Conservation (phyloP, 805 yeast species). For the Yarrowia porcina region DNA sequence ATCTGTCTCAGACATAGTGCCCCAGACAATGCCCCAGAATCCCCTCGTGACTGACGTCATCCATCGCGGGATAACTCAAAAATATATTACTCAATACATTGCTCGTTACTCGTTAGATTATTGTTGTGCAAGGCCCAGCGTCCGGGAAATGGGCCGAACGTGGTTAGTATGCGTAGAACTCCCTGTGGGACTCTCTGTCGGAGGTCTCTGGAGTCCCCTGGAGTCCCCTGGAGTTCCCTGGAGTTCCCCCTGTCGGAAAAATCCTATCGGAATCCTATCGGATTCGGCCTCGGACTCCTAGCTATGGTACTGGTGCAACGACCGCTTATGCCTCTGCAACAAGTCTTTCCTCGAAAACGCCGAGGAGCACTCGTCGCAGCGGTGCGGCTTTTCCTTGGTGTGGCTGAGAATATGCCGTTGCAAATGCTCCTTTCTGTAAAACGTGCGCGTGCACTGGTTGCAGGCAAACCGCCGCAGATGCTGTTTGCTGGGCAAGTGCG, state of each 20-base stretch:
- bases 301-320: slow-evolving; percentile 10
- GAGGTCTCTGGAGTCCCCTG: too few species aligned
- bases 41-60: too few species aligned
- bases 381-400: slow-evolving; percentile 18
- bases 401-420: slow-evolving; percentile 20
- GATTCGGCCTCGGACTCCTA: too few species aligned
- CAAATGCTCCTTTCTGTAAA: slow-evolving; percentile 23
- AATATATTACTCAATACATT: slow-evolving; percentile 1
- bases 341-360: slow-evolving; percentile 23
- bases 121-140: not conserved
- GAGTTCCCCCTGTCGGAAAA: too few species aligned
- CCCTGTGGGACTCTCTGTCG: too few species aligned
- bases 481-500: slow-evolving; percentile 13
- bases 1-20: too few species aligned
- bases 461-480: slow-evolving; percentile 23
- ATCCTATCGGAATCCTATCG: too few species aligned
- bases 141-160: too few species aligned
- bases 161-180: too few species aligned
- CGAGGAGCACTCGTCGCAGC: not conserved
- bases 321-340: slow-evolving; percentile 20
- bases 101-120: slow-evolving; percentile 4
- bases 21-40: too few species aligned
- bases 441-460: slow-evolving; percentile 4
- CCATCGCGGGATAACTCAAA: not conserved
- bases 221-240: too few species aligned